Evolutionary conservation across 179 eudicot genomes (phyloP).

Genomic region (Actinidia chinensis): DNA sequence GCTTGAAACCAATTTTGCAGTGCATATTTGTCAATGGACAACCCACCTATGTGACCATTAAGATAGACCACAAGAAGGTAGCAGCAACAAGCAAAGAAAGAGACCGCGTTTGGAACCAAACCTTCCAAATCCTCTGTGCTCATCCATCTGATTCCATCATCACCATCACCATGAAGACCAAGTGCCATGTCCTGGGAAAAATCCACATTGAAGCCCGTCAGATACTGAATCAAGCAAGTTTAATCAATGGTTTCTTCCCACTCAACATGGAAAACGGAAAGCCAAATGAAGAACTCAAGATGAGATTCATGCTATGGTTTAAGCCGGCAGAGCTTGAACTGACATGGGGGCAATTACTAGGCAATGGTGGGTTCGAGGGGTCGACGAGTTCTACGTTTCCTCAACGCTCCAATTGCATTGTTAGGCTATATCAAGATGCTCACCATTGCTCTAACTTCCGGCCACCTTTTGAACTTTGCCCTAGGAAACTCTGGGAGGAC

Average conservation of each 20-base stretch:
- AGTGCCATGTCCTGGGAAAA: conserved; percentile 58
- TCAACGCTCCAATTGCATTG: conserved; percentile 61
- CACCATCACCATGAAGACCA: conserved; percentile 70
- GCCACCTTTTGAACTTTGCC: conserved; percentile 42
- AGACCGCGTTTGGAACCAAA: conserved; percentile 85
- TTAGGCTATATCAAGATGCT: conserved; percentile 79
- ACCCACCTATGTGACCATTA: conserved; percentile 71
- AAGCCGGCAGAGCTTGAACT: conserved; percentile 80
- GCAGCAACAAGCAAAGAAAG: conserved; percentile 64
- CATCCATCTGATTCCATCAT: conserved; percentile 63
- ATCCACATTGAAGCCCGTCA: conserved; percentile 54
- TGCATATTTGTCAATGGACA: conserved; percentile 52
- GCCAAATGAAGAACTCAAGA: conserved; percentile 45
- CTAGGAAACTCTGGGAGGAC: conserved; percentile 57
- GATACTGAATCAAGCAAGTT: conserved; percentile 49
- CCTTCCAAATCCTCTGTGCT: conserved; percentile 83
- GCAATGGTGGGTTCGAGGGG: conserved; percentile 55
- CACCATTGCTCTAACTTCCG: conserved; percentile 64
- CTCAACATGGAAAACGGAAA: conserved; percentile 50
- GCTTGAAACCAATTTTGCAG: conserved; percentile 38
- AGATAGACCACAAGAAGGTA: conserved; percentile 59
- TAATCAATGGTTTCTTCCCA: conserved; percentile 73
- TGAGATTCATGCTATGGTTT: conserved; percentile 76
- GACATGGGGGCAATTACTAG: conserved; percentile 55
- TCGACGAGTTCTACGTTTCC: conserved; percentile 69